A percentile compares a stretch with the other conserved stretches of the same genome.
Conservation (phyloP, 2,329 filamentous ascomycete genomes). For the Fusarium pseudocircinatum region DNA sequence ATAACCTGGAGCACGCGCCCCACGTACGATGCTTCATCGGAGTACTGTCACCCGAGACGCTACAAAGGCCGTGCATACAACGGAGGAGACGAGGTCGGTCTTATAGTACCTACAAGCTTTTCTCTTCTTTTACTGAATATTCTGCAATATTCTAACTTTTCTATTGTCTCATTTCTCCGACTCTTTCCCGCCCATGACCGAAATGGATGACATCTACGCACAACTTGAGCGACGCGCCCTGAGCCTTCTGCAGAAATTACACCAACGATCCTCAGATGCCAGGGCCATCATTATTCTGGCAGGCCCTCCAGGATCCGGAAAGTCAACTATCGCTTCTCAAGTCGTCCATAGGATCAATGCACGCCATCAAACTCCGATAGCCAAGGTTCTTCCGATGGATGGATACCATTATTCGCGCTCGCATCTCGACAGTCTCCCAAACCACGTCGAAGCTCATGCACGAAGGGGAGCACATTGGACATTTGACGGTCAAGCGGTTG, state of each 20-base stretch:
- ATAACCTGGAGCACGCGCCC: background rate
- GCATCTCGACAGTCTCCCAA: background rate
- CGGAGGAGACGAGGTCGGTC: background rate
- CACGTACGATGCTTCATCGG: background rate
- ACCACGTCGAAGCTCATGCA: background rate
- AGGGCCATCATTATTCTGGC: background rate
- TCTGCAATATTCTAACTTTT: background rate
- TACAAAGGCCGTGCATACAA: background rate
- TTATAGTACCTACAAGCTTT: no score
- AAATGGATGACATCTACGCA: background rate
- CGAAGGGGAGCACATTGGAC: background rate
- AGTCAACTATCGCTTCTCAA: background rate
- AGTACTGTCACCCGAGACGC: background rate
- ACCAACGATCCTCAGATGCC: background rate
- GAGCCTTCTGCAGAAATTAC: background rate
- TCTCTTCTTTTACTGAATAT: background rate
- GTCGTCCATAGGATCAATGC: background rate
- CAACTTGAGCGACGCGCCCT: background rate
- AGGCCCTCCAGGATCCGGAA: background rate
- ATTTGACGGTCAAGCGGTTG: background rate
- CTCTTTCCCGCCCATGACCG: fast-evolving
- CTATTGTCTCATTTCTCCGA: fast-evolving
- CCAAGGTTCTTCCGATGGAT: background rate
- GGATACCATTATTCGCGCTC: background rate
- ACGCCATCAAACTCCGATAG: fast-evolving